Percentiles rank a stretch among this genome's conserved stretches.
Conservation (phyloP, 805 yeast genomes). For the Metschnikowia reukaufii region DNA sequence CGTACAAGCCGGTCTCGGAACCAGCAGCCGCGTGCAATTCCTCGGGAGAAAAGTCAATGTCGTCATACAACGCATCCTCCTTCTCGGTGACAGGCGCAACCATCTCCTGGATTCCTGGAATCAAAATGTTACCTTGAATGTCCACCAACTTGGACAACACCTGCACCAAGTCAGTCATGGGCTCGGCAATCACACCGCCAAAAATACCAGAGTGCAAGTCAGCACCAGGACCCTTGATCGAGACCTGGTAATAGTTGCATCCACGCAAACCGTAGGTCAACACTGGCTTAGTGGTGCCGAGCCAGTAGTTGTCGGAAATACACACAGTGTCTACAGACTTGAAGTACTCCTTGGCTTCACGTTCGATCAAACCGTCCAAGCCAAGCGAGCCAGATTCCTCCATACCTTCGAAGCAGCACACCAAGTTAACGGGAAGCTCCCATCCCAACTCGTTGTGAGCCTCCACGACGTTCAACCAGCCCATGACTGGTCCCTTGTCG, state of each 20-base stretch:
- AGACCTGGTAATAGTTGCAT: conserved; percentile 85
- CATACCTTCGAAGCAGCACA: conserved; percentile 97
- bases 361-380: conserved; percentile 75
- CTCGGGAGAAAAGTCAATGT: conserved; percentile 77
- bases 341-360: conserved; percentile 79
- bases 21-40: conserved; percentile 91
- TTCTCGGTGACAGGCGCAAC: conserved; percentile 87
- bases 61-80: conserved; percentile 78
- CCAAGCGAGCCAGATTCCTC: conserved; percentile 97
- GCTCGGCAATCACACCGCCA: conserved; percentile 97
- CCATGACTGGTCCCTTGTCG: conserved; percentile 97
- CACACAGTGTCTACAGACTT: conserved; percentile 91
- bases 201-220: conserved; percentile 97
- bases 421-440: conserved; percentile 90
- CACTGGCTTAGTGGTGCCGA: conserved; percentile 95
- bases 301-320: conserved; percentile 97
- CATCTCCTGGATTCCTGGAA: conserved; percentile 91
- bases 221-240: conserved; percentile 88
- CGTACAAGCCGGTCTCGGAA: conserved; percentile 76
- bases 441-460: conserved; percentile 84
- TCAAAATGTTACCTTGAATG: conserved; percentile 74
- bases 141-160: conserved; percentile 78
- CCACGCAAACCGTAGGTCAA: conserved; percentile 98
- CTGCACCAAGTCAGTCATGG: conserved; percentile 88
- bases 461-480: conserved; percentile 91